Evolutionary conservation across 2,329 filamentous ascomycete species (phyloP), one percentile per base, ranked within the genome.

Genomic region (Colletotrichum karsti): DNA sequence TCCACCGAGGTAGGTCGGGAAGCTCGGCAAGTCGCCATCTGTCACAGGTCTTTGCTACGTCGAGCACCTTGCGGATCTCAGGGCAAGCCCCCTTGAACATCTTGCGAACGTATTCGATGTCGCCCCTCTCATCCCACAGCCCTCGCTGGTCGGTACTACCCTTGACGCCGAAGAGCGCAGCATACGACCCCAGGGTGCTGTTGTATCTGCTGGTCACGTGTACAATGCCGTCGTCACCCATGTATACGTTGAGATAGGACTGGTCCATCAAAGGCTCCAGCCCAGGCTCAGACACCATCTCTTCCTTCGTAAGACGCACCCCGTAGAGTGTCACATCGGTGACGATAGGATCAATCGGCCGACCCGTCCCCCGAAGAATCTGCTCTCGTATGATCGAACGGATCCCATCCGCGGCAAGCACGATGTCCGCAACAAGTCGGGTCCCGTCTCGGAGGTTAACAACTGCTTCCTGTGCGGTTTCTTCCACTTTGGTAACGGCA

Each of bases 91-190:
- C 60, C 9, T 57, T 37, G 39, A 72, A 72, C 41, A 62, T 46
- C 0, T 70, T 48, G 2, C 71, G 64, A n/a, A 74, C 70, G 18
- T 69, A 68, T 7, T 60, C 62, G 22, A 74, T 71, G 6, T 74
- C 73, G 18, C 73, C 72, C 13, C 71, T 57, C 22, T 73, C 72
- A 15, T 74, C 73, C 73, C 73, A 74, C 4, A 74, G 59, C 7
- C 68, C 51, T 13, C 67, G 66, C 55, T 73, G 72, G 41, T 74
- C 72, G 1, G 72, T 71, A 6, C 69, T 63, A 26, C 55, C 63
- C 8, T 68, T 69, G 37, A 72, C 64, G 6, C 70, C 67, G n/a
- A 72, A 74, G 10, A 73, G 33, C 0, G 65, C 55, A 5, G 65
- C 67, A 13, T 69, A 60, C 15, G 56, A 35, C 4, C 51, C 39